Evolutionary conservation across 805 yeast genomes (phyloP).

Genomic region (Vanderwaltozyma verrucispora): DNA sequence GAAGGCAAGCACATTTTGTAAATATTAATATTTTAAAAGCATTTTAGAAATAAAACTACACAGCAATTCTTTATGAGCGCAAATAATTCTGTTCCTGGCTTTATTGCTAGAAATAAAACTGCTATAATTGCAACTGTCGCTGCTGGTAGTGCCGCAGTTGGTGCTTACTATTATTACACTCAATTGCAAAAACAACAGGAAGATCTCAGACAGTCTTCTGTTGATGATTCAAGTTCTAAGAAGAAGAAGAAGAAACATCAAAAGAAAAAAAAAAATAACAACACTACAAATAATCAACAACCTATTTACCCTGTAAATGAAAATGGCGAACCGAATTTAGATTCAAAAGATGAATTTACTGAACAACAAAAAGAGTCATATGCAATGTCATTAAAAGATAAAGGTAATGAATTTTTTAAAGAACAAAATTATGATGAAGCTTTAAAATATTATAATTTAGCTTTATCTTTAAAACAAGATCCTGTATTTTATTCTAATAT

Average conservation of each 20-base stretch:
- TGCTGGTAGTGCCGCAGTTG: conserved; percentile 54
- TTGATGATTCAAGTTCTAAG: conserved; percentile 20
- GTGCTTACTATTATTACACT: conserved; percentile 44
- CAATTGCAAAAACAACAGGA: conserved; percentile 20
- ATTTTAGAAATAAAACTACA: too few species aligned
- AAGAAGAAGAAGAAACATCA: conserved; percentile 35
- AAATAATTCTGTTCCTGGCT: conserved; percentile 22
- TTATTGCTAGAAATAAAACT: conserved; percentile 39
- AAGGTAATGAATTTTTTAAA: conserved; percentile 77
- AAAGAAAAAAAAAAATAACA: conserved; percentile 26
- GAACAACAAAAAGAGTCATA: conserved; percentile 46
- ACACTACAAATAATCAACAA: conserved; percentile 16
- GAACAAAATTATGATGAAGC: conserved; percentile 63
- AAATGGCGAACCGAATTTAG: conserved; percentile 50
- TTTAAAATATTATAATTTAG: conserved; percentile 65
- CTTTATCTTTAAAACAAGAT: conserved; percentile 65
- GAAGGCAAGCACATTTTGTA: too few species aligned
- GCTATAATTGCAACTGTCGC: conserved; percentile 54
- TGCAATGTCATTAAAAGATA: conserved; percentile 74
- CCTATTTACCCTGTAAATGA: conserved; percentile 41
- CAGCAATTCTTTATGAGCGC: too few species aligned
- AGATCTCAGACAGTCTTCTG: conserved; percentile 4
- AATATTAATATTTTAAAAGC: too few species aligned
- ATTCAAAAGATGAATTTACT: conserved; percentile 35
- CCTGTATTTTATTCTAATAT: conserved; percentile 91